Percentiles rank a stretch among this genome's conserved stretches.
Evolutionary conservation across 1,139 yeast genomes (phyloP).

Genomic region (Hemisphaericaspora xylofermentans): DNA sequence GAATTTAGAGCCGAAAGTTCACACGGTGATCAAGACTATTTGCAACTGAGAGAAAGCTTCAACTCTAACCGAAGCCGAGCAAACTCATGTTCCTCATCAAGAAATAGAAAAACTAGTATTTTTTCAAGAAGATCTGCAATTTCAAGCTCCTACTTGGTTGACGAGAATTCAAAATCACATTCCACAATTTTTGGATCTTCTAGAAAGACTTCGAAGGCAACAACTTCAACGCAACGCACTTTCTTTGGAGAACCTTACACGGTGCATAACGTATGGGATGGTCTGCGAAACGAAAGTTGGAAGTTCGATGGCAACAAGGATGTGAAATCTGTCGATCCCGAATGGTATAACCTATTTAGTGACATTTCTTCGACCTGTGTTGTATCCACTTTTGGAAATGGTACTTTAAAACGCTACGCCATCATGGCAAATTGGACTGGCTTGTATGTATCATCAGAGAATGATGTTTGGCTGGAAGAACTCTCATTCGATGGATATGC

Average conservation of each 20-base stretch:
- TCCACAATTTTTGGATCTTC: neutral
- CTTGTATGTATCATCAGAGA: neutral
- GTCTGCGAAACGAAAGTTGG: neutral
- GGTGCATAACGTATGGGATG: neutral
- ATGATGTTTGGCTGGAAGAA: neutral
- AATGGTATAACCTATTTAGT: neutral
- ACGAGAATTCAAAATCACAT: too few species aligned
- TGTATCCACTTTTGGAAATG: too few species aligned
- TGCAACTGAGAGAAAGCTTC: neutral
- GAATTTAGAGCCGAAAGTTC: neutral
- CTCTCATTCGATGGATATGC: neutral
- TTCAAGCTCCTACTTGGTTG: too few species aligned
- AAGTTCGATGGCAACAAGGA: neutral
- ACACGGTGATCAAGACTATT: neutral
- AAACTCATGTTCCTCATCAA: neutral
- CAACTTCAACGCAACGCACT: neutral
- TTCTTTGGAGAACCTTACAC: slow-evolving; percentile 1
- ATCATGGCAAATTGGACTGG: neutral
- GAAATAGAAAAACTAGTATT: neutral
- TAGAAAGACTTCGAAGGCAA: neutral
- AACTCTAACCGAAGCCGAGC: neutral
- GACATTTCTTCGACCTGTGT: neutral
- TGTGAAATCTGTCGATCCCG: neutral
- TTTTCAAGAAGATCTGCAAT: neutral
- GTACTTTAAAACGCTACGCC: neutral